Evolutionary conservation across 306 rosid genomes (phyloP), one percentile per base, ranked within the genome.

Genomic region (Medicago lupulina): DNA sequence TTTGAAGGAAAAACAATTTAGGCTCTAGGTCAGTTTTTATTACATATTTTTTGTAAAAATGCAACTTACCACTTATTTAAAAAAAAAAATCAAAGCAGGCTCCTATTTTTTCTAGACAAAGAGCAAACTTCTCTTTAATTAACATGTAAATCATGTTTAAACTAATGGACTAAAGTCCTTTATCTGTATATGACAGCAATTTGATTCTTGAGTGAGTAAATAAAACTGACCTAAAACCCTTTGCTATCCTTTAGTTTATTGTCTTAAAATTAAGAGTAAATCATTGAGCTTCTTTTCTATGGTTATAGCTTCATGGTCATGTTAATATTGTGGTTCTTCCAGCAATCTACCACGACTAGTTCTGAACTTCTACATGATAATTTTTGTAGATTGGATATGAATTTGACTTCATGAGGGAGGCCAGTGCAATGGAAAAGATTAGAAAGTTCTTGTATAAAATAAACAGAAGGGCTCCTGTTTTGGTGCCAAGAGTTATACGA

Each of bases 321-420:
- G 66, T 64, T 65, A 53, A 74, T 44, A 19, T 59, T 49, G 66
- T 31, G 73, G 21, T 74, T 65, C 77, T 86, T 80, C 74, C 14
- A 31, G 72, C 60, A 19, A 74, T 39, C 57, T 76, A 68, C 73
- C 47, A 71, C 76, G 40, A 71, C 14, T 50, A 47, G 16, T 81
- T 70, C 81, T 70, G 58, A 73, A 73, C 64, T 75, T 78, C 83
- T 57, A 23, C 81, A 44, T 81, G 73, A 62, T 83, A 76, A 80
- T 75, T 80, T 76, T 88, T 85, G 71, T 75, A 94, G 99, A 92
- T 95, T 77, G 99, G 92, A 44, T 95, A 90, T 43, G 99, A 95
- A 84, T 95, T 95, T 81, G 97, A 95, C 88, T 95, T 95, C 87
- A 9, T 39, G 79, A 90, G 97, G 88, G 99, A 95, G 87, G 96